Evolutionary conservation across 2,329 filamentous ascomycete genomes (phyloP), one percentile per base, ranked within the genome.

Genomic region (Penicillium sp.): DNA sequence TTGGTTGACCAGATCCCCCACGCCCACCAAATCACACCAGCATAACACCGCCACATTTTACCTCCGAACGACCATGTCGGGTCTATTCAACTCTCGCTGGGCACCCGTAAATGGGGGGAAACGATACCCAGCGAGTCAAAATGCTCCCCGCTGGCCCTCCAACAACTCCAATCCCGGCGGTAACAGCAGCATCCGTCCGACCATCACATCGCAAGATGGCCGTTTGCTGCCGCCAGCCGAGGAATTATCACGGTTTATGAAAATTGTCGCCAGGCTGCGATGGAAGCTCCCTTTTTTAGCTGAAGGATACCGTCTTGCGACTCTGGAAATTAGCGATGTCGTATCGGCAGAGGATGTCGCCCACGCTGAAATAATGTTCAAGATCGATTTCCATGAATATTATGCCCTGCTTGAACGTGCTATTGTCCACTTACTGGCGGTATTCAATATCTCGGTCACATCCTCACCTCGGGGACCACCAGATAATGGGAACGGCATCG

Each of bases 311-410:
- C 65, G 64, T n/a, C 69, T 73, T 2, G 80, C 81, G 0, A 69
- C 73, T 39, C 58, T 66, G 0, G 59, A 62, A 19, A 63, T 65
- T 22, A 61, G 64, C 10, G 38, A 48, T 6, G 17, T 24, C 3
- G 49, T 59, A 7, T 56, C 55, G 3, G 34, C 34, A 4, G 61
- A 61, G n/a, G 53, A 61, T n/a, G 48, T 61, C 39, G 44, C 57
- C 1, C 56, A 66, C 13, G 77, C 77, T 0, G 80, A 84, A 64
- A 75, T 79, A 15, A 87, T 87, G 75, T 88, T 88, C 72, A 87
- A 88, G 64, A 75, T 88, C 7, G 85, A 88, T 61, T 88, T 88
- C 55, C 82, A 85, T 67, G 85, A 88, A 61, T 88, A 84, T 65
- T 88, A 88, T 69, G 80, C 81, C 45, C 75, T 86, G 32, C 77